Evolutionary conservation across 805 yeast genomes (phyloP).

Genomic region (Yarrowia divulgata): DNA sequence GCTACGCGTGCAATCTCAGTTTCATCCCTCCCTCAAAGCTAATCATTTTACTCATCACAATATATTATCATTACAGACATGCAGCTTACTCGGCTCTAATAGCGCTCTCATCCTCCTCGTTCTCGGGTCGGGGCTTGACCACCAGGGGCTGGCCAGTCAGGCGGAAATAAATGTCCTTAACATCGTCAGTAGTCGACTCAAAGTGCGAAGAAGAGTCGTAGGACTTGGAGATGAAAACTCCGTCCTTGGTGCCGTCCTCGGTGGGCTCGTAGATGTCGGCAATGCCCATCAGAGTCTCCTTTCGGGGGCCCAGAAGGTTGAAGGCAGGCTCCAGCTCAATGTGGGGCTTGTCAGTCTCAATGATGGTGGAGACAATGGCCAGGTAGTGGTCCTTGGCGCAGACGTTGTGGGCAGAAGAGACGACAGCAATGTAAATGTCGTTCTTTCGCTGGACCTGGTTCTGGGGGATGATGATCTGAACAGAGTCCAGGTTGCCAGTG

Average conservation of each 20-base stretch:
- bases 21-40: no score
- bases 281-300: conserved; percentile 92
- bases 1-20: no score
- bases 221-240: conserved; percentile 82
- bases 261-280: conserved; percentile 88
- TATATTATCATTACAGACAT: conserved; percentile 38
- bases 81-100: conserved; percentile 40
- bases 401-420: conserved; percentile 89
- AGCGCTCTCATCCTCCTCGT: conserved; percentile 52
- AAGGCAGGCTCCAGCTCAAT: conserved; percentile 93
- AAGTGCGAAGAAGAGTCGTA: conserved; percentile 96
- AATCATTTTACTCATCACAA: conserved; percentile 15
- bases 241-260: conserved; percentile 80
- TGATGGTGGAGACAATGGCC: conserved; percentile 92
- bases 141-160: conserved; percentile 92
- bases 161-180: conserved; percentile 90
- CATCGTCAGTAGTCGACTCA: conserved; percentile 95
- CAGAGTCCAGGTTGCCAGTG: conserved; percentile 82
- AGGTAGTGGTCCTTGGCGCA: conserved; percentile 86
- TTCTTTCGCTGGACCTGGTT: conserved; percentile 91
- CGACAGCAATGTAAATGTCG: conserved; percentile 91
- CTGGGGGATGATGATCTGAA: conserved; percentile 95
- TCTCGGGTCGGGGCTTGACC: conserved; percentile 75
- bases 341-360: conserved; percentile 93
- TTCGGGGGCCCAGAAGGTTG: conserved; percentile 77